These are phyloP conservation scores for Xylariaceae sp. DNA, from an alignment of 2,329 filamentous ascomycete species.

Conservation along the genomic window DNA sequence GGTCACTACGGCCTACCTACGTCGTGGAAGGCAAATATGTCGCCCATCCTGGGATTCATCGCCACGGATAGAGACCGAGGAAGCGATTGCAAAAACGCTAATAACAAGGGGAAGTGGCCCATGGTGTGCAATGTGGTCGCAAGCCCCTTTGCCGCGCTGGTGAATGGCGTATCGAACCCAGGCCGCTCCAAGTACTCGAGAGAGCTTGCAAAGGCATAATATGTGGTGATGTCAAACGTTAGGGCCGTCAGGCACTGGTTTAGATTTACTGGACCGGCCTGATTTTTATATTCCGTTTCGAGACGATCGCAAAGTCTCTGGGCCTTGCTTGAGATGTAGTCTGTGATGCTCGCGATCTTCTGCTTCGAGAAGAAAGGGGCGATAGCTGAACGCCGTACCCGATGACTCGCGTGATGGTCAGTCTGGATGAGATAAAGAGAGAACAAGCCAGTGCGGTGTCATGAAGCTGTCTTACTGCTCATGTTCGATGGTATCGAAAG, in stretches of 20 bases:
- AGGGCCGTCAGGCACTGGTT: background rate
- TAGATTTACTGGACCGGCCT: background rate
- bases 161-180: background rate
- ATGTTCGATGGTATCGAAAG: background rate
- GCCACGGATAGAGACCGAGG: background rate
- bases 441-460: too few relatives aligned
- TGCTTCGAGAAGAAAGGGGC: background rate
- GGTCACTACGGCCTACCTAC: too few relatives aligned
- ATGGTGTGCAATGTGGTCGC: background rate
- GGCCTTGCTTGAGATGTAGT: too few relatives aligned
- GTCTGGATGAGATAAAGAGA: too few relatives aligned
- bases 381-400: background rate
- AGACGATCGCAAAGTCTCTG: background rate
- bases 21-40: background rate
- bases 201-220: background rate
- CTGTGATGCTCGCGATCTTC: background rate
- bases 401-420: background rate
- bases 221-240: background rate
- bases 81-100: background rate
- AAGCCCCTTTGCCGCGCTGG: background rate
- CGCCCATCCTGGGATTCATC: background rate
- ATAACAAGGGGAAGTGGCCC: background rate
- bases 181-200: background rate
- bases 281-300: background rate
- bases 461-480: background rate